Percentiles rank a stretch among this genome's conserved stretches.
Evolutionary conservation across 164 flowering plant genomes (phyloP).

Genomic region (Stephania cephalantha): DNA sequence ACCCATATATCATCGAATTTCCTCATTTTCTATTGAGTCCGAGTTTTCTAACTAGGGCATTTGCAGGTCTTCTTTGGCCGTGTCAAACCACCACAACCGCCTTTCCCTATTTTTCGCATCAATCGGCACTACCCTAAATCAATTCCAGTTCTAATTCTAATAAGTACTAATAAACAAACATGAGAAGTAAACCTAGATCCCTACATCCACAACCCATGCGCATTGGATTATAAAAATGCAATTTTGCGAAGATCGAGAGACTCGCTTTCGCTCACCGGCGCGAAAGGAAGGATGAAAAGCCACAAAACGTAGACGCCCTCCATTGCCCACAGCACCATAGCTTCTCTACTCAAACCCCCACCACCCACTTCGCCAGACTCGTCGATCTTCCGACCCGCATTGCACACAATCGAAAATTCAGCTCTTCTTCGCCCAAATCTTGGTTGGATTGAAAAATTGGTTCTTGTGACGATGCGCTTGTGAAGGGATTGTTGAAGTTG

Average conservation of each 20-base stretch:
- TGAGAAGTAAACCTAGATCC: no score
- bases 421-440: not conserved
- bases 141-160: no score
- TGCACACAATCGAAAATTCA: slow-evolving; percentile 13
- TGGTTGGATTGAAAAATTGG: not conserved
- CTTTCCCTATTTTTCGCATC: no score
- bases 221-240: not conserved
- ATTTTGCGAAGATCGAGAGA: not conserved
- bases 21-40: no score
- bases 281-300: slow-evolving; percentile 92
- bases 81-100: no score
- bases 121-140: no score
- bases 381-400: slow-evolving; percentile 24
- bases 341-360: slow-evolving; percentile 8
- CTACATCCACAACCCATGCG: not conserved
- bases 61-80: no score
- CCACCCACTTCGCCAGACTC: slow-evolving; percentile 16
- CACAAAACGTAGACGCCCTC: slow-evolving; percentile 75
- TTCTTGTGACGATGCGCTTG: not conserved
- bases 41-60: no score
- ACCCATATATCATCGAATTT: no score
- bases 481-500: not conserved
- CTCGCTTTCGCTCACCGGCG: slow-evolving; percentile 46
- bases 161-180: no score
- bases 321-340: slow-evolving; percentile 46